Conservation (phyloP, 352 stramenopile species). For the Phytophthora pini region DNA sequence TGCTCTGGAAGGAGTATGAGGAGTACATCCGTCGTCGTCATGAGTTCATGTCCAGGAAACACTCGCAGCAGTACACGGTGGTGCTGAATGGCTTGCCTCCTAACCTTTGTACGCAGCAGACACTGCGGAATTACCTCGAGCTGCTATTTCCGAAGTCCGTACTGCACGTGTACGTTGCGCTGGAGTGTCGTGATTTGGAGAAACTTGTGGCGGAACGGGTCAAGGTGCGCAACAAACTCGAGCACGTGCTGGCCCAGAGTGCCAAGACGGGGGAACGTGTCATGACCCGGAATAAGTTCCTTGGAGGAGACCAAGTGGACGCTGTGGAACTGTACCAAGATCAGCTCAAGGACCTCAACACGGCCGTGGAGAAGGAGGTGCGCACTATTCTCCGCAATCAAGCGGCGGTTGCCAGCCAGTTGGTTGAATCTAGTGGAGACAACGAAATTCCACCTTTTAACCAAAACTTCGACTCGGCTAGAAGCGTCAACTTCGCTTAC, state of each 20-base stretch:
- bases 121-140: conserved; percentile 79
- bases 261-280: conserved; percentile 71
- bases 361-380: conserved; percentile 82
- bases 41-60: conserved; percentile 72
- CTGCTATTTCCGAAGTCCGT: conserved; percentile 76
- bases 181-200: conserved; percentile 80
- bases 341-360: conserved; percentile 76
- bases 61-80: conserved; percentile 80
- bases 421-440: conserved; percentile 58
- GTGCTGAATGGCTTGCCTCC: conserved; percentile 78
- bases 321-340: conserved; percentile 75
- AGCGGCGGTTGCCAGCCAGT: conserved; percentile 57
- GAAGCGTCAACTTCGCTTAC: conserved; percentile 35
- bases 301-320: conserved; percentile 63
- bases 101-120: conserved; percentile 77
- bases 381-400: conserved; percentile 72
- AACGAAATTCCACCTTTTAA: conserved; percentile 34
- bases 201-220: conserved; percentile 73
- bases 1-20: conserved; percentile 75
- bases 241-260: conserved; percentile 67
- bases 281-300: conserved; percentile 42
- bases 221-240: conserved; percentile 74
- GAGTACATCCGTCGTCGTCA: conserved; percentile 79
- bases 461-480: conserved; percentile 33
- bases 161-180: conserved; percentile 71